Percentiles rank a stretch among this genome's conserved stretches.
Evolutionary conservation across 768 basidiomycete genomes (phyloP).

Genomic region (Trametes maxima): DNA sequence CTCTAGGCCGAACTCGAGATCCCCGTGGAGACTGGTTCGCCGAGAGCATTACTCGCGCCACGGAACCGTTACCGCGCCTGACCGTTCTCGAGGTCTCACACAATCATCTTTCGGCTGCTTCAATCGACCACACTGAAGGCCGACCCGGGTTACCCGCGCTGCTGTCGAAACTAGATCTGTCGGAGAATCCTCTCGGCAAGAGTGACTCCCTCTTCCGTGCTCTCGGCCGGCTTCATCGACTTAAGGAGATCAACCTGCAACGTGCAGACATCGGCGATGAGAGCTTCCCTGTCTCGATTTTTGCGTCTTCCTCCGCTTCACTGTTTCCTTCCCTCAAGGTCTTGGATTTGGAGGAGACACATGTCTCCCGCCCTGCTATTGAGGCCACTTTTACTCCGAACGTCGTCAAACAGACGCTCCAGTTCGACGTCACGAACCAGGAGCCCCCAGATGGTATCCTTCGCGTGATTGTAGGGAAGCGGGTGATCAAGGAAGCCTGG

Average conservation of each 20-base stretch:
- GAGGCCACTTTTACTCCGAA: slow-evolving; percentile 44
- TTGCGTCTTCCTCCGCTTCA: slow-evolving; percentile 26
- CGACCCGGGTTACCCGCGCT: slow-evolving; percentile 49
- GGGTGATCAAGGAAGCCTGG: slow-evolving; percentile 73
- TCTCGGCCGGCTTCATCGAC: slow-evolving; percentile 48
- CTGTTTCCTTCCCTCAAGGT: slow-evolving; percentile 56
- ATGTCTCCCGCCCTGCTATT: slow-evolving; percentile 50
- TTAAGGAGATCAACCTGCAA: slow-evolving; percentile 61
- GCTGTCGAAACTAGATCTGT: slow-evolving; percentile 62
- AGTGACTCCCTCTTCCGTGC: slow-evolving; percentile 46
- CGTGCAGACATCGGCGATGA: slow-evolving; percentile 62
- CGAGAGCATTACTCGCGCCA: slow-evolving; percentile 61
- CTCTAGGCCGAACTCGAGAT: slow-evolving; percentile 39
- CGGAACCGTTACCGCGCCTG: slow-evolving; percentile 66
- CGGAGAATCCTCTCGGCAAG: slow-evolving; percentile 64
- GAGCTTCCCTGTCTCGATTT: slow-evolving; percentile 50
- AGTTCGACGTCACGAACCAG: slow-evolving; percentile 56
- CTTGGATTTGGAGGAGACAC: slow-evolving; percentile 70
- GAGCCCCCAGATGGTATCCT: slow-evolving; percentile 55
- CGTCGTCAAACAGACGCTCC: slow-evolving; percentile 49
- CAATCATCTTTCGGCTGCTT: slow-evolving; percentile 60
- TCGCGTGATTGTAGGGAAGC: slow-evolving; percentile 68
- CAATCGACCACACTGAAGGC: slow-evolving; percentile 47
- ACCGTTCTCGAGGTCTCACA: slow-evolving; percentile 63
- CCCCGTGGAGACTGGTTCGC: slow-evolving; percentile 57